These are phyloP conservation scores for Orbilia quercus DNA, from an alignment of 2,329 filamentous ascomycete genomes.

Conservation along the genomic window DNA sequence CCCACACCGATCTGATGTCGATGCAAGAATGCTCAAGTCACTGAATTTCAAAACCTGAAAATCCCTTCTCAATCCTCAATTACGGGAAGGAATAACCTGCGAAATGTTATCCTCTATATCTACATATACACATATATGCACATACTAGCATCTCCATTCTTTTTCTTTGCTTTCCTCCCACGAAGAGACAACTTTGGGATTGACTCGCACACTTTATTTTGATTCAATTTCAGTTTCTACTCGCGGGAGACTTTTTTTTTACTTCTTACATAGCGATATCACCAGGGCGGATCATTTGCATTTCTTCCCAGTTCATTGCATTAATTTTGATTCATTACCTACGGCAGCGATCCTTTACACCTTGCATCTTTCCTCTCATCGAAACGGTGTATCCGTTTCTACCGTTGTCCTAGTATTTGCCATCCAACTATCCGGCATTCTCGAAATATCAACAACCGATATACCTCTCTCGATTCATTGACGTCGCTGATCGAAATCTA, in stretches of 20 bases:
- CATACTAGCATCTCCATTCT: no score
- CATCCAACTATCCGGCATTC: constrained; percentile 7
- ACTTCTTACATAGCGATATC: constrained; percentile 35
- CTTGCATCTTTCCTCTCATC: constrained; percentile 14
- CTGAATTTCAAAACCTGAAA: constrained; percentile 59
- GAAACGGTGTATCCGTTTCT: neutral
- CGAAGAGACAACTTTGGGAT: neutral
- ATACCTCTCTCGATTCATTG: neutral
- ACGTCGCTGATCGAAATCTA: neutral
- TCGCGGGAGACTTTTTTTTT: neutral
- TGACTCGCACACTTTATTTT: neutral
- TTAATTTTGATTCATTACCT: constrained; percentile 26
- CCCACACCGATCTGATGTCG: constrained; percentile 57
- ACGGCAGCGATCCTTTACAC: constrained; percentile 12
- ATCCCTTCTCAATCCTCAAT: neutral
- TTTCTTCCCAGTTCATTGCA: constrained; percentile 5
- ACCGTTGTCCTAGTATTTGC: neutral
- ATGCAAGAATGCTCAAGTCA: constrained; percentile 60
- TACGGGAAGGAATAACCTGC: no score
- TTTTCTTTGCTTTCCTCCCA: constrained; percentile 13
- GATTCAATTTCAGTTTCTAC: no score
- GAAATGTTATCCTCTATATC: neutral
- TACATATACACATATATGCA: constrained; percentile 7
- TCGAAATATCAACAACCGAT: neutral
- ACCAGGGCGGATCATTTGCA: constrained; percentile 37